Percentiles rank a stretch among this genome's conserved stretches.
phyloP scores from a whole-genome alignment of 2,329 filamentous ascomycete species.

The Coniella lustricola region DNA sequence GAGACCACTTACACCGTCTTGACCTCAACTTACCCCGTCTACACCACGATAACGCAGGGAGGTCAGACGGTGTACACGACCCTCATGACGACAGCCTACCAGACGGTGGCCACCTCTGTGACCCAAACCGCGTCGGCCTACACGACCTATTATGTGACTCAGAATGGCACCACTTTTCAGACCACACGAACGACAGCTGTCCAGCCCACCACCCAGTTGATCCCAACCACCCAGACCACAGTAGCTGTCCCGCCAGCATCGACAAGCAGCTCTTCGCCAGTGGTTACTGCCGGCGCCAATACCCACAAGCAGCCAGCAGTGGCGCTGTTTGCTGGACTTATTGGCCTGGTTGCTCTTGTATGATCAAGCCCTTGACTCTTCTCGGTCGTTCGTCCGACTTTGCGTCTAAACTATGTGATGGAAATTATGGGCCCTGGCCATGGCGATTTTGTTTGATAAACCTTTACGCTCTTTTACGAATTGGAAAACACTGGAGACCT shows the following conservation, averaged over 20 bases:
- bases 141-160: slow-evolving; percentile 29
- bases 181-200: slow-evolving; percentile 19
- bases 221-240: slow-evolving; percentile 25
- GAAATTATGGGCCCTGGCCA: too few species aligned
- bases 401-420: too few species aligned
- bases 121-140: slow-evolving; percentile 30
- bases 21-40: slow-evolving; percentile 7
- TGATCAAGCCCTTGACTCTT: slow-evolving; percentile 13
- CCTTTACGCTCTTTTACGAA: too few species aligned
- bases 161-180: slow-evolving; percentile 22
- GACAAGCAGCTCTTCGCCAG: slow-evolving; percentile 17
- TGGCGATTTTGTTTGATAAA: not conserved
- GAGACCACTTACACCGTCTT: slow-evolving; percentile 5
- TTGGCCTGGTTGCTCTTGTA: slow-evolving; percentile 32
- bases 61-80: slow-evolving; percentile 27
- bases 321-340: slow-evolving; percentile 31
- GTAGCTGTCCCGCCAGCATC: slow-evolving; percentile 15
- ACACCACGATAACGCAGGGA: slow-evolving; percentile 10
- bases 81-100: slow-evolving; percentile 25
- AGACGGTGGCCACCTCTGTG: slow-evolving; percentile 30
- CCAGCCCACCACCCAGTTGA: slow-evolving; percentile 23
- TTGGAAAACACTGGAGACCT: too few species aligned
- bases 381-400: not conserved
- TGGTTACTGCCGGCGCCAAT: slow-evolving; percentile 25
- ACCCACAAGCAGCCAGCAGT: slow-evolving; percentile 27